Evolutionary conservation across 1,284 basidiomycete genomes (phyloP).

Genomic region (Anthracocystis walkeri): DNA sequence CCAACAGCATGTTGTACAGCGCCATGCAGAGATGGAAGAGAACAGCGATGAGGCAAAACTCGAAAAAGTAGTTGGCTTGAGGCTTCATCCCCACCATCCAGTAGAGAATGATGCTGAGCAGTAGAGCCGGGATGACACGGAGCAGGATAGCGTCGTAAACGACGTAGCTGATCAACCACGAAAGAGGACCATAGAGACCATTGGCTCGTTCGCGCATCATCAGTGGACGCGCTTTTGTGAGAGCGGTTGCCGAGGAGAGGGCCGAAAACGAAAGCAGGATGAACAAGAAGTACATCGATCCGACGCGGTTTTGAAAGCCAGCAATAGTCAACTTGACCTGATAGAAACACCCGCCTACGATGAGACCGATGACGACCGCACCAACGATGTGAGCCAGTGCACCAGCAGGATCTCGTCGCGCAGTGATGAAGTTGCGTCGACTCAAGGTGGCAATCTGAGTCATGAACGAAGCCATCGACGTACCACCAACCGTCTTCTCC

Average conservation of each 20-base stretch:
- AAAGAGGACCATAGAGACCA: constrained; percentile 47
- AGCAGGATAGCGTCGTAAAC: constrained; percentile 54
- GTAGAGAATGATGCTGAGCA: constrained; percentile 50
- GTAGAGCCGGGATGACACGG: constrained; percentile 44
- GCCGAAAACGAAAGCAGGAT: constrained; percentile 54
- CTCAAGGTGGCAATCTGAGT: constrained; percentile 49
- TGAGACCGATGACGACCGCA: constrained; percentile 45
- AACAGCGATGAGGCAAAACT: constrained; percentile 55
- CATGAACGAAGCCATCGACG: constrained; percentile 50
- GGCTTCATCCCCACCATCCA: constrained; percentile 61
- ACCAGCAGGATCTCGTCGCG: constrained; percentile 46
- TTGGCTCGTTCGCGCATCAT: constrained; percentile 63
- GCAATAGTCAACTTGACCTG: constrained; percentile 57
- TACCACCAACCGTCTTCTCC: constrained; percentile 19
- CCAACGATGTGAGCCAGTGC: constrained; percentile 56
- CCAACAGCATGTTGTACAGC: constrained; percentile 56
- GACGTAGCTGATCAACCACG: constrained; percentile 55
- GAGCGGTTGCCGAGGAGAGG: constrained; percentile 43
- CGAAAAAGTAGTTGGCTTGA: constrained; percentile 51
- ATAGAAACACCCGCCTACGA: constrained; percentile 60
- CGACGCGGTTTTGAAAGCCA: constrained; percentile 61
- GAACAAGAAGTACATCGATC: constrained; percentile 60
- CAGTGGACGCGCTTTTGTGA: constrained; percentile 41
- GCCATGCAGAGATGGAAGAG: constrained; percentile 53
- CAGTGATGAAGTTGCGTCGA: constrained; percentile 48